phyloP scores from a whole-genome alignment of 225 moss, liverwort and hornwort species.

The Polytrichum commune region DNA sequence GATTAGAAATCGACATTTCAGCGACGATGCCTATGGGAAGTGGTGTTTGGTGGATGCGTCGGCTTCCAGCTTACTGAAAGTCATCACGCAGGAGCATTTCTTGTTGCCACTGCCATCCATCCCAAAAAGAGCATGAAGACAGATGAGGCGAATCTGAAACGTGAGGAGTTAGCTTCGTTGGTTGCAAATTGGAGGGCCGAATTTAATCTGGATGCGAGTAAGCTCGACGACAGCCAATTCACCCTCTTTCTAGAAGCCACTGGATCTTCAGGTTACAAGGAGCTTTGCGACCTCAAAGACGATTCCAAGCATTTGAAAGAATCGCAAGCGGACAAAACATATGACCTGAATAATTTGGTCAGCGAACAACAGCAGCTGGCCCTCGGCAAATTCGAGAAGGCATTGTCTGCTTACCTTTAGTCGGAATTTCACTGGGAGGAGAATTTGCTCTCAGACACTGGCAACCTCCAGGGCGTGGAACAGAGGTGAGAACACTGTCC shows the following conservation, averaged over 20 bases:
- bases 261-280: slow-evolving; percentile 2
- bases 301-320: neutral
- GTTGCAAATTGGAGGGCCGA: neutral
- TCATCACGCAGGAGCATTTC: slow-evolving; percentile 12
- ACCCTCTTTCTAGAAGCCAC: slow-evolving; percentile 11
- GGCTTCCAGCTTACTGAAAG: slow-evolving; percentile 23
- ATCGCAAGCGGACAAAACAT: neutral
- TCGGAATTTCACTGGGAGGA: slow-evolving; percentile 16
- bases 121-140: neutral
- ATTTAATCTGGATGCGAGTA: slow-evolving; percentile 13
- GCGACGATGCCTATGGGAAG: too few species aligned
- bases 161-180: neutral
- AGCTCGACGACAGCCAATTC: slow-evolving; percentile 8
- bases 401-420: neutral
- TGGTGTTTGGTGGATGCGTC: neutral
- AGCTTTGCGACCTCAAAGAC: neutral
- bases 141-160: neutral
- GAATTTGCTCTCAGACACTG: neutral
- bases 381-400: neutral
- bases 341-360: slow-evolving; percentile 9
- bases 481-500: too few species aligned
- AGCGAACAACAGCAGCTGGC: slow-evolving; percentile 5
- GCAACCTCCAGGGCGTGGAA: too few species aligned
- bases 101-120: slow-evolving; percentile 10
- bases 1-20: slow-evolving; percentile 7